A percentile compares a stretch with the other conserved stretches of the same genome.
phyloP scores from a whole-genome alignment of 768 basidiomycete species.

The Rhodotorula kratochvilovae region DNA sequence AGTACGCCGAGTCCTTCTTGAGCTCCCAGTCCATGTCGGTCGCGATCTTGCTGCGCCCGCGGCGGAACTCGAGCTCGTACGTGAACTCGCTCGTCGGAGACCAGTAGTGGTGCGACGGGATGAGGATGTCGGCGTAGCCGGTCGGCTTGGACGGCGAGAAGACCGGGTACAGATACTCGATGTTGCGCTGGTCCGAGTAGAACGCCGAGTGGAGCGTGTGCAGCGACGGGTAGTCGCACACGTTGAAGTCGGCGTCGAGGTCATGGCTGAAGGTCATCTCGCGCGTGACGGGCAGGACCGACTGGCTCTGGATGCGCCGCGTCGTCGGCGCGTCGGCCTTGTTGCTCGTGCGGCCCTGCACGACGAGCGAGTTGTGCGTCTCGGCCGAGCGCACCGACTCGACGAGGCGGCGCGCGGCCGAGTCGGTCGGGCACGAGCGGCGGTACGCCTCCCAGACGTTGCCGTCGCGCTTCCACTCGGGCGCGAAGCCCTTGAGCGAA shows the following conservation, averaged over 20 bases:
- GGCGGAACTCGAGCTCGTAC: slow-evolving; percentile 43
- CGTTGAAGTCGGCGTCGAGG: slow-evolving; percentile 67
- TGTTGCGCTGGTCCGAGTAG: slow-evolving; percentile 92
- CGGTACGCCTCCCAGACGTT: slow-evolving; percentile 92
- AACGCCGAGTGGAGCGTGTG: slow-evolving; percentile 89
- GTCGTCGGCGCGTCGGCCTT: slow-evolving; percentile 43
- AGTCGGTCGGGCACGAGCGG: slow-evolving; percentile 75
- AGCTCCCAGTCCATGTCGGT: slow-evolving; percentile 82
- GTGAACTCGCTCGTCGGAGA: slow-evolving; percentile 40
- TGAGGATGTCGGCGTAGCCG: slow-evolving; percentile 85
- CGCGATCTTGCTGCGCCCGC: slow-evolving; percentile 50
- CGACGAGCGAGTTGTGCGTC: slow-evolving; percentile 38
- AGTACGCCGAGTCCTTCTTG: slow-evolving; percentile 80
- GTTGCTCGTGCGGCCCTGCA: slow-evolving; percentile 35
- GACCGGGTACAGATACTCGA: slow-evolving; percentile 82
- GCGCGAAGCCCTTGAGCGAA: slow-evolving; percentile 55
- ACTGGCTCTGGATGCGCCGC: slow-evolving; percentile 38
- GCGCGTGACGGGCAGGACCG: slow-evolving; percentile 42
- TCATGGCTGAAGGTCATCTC: slow-evolving; percentile 63
- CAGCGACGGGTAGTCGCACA: slow-evolving; percentile 74
- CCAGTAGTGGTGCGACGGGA: slow-evolving; percentile 95
- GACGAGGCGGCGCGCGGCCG: slow-evolving; percentile 76
- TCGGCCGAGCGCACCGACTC: slow-evolving; percentile 61
- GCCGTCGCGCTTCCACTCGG: slow-evolving; percentile 80
- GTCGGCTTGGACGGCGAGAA: slow-evolving; percentile 83